Evolutionary conservation across 345 rosid genomes (phyloP), one percentile per base, ranked within the genome.

Genomic region (Acer saccharum): DNA sequence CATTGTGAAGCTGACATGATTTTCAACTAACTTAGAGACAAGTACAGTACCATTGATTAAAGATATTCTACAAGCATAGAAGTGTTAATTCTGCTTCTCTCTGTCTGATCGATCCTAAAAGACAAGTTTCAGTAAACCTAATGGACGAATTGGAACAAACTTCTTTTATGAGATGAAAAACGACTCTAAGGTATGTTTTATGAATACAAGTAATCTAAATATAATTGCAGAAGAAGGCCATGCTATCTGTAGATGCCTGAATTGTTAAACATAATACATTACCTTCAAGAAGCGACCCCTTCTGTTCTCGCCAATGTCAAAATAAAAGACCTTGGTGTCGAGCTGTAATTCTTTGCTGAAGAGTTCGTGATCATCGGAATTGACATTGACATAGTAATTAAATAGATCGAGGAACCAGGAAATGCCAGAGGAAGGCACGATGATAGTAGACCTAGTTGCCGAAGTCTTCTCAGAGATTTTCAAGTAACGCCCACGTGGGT

Each of bases 401-500:
- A 96, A 96, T 83, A 94, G 99, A 81, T 96, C 95, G 70, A 96
- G 86, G 88, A 96, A 96, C 99, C 99, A 96, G 35, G 99, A 91
- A 81, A 96, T 91, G 76, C 99, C 99, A 0, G 98, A 89, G 80
- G 84, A 96, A 68, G 99, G 99, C 52, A 96, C 97, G 62, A 96
- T 96, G 89, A 96, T 94, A 76, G 99, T 96, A 84, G 99, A 94
- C 88, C 99, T 85, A 32, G 98, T 96, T 58, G 99, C 95, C n/a
- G 98, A 92, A 18, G 99, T 96, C 83, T 96, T 96, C 92, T 96
- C 98, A 9, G 98, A 96, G 77, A 96, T 92, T 87, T 96, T 96
- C 35, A 96, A 85, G 84, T 96, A 96, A 27, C 99, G 85, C 6
- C 99, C 99, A 18, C 98, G 92, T 32, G 98, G 98, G 68, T 95